phyloP scores from a whole-genome alignment of 2,329 filamentous ascomycete genomes.

The Teratosphaeria nubilosa region DNA sequence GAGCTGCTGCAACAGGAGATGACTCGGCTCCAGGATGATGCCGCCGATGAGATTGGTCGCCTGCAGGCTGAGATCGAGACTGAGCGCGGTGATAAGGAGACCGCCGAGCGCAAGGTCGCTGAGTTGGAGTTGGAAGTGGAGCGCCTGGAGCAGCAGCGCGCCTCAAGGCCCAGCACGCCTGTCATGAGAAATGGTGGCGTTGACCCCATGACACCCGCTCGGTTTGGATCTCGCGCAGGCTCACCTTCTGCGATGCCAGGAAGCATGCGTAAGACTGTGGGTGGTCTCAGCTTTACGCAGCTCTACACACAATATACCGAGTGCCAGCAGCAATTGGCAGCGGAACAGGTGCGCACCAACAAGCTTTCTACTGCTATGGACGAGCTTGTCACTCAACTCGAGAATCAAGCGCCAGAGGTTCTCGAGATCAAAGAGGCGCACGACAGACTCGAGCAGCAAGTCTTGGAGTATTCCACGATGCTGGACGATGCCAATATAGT shows the following conservation, averaged over 20 bases:
- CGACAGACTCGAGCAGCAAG: constrained; percentile 67
- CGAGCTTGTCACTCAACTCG: constrained; percentile 73
- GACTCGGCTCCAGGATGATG: constrained; percentile 56
- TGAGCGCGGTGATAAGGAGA: constrained; percentile 49
- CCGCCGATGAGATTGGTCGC: constrained; percentile 46
- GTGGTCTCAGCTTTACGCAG: constrained; percentile 50
- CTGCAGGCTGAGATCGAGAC: constrained; percentile 41
- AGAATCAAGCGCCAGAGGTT: constrained; percentile 78
- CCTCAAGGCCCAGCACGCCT: constrained; percentile 41
- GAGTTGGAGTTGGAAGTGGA: constrained; percentile 56
- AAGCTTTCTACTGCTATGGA: constrained; percentile 69
- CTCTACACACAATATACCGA: constrained; percentile 53
- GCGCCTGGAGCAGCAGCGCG: constrained; percentile 37
- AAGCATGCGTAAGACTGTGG: constrained; percentile 40
- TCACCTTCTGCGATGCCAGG: constrained; percentile 35
- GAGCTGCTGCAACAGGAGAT: constrained; percentile 57
- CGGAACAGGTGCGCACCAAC: constrained; percentile 63
- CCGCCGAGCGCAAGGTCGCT: constrained; percentile 51
- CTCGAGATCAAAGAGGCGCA: constrained; percentile 77
- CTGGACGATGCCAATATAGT: constrained; percentile 74
- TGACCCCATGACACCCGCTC: constrained; percentile 18
- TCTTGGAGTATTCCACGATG: constrained; percentile 66
- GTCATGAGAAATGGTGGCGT: constrained; percentile 29
- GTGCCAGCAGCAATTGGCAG: constrained; percentile 60
- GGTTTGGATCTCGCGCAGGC: constrained; percentile 35